These are phyloP conservation scores for Pyrenophora seminiperda DNA, from an alignment of 2,329 filamentous ascomycete species.

Conservation along the genomic window DNA sequence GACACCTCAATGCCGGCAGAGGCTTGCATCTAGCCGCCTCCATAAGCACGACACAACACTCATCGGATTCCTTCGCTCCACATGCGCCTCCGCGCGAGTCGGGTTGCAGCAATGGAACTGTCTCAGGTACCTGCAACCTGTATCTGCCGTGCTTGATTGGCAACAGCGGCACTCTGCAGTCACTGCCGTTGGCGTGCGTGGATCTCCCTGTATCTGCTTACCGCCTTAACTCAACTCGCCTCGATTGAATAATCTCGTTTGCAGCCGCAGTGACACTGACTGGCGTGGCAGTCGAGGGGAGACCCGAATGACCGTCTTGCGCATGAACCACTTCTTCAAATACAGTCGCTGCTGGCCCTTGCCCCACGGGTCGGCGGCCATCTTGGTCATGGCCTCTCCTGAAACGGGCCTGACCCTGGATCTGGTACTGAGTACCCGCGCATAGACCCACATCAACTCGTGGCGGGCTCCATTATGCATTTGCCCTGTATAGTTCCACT, in stretches of 20 bases:
- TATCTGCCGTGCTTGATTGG: neutral
- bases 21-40: neutral
- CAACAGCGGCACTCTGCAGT: neutral
- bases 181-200: neutral
- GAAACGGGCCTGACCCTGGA: conserved; percentile 28
- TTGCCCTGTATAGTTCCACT: conserved; percentile 22
- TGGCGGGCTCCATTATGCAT: conserved; percentile 21
- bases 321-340: conserved; percentile 15
- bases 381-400: conserved; percentile 18
- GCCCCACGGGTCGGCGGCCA: conserved; percentile 18
- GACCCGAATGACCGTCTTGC: conserved; percentile 2
- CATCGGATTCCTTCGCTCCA: neutral
- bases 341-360: conserved; percentile 1
- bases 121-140: conserved; percentile 1
- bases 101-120: neutral
- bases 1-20: neutral
- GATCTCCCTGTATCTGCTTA: neutral
- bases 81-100: neutral
- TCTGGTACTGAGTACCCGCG: conserved; percentile 17
- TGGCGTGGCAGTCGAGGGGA: neutral
- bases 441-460: conserved; percentile 28
- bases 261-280: conserved; percentile 1
- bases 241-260: conserved; percentile 9
- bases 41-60: too few species aligned
- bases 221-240: neutral